Conservation (phyloP, 331 rosid species). For the Dryas integrifolia region DNA sequence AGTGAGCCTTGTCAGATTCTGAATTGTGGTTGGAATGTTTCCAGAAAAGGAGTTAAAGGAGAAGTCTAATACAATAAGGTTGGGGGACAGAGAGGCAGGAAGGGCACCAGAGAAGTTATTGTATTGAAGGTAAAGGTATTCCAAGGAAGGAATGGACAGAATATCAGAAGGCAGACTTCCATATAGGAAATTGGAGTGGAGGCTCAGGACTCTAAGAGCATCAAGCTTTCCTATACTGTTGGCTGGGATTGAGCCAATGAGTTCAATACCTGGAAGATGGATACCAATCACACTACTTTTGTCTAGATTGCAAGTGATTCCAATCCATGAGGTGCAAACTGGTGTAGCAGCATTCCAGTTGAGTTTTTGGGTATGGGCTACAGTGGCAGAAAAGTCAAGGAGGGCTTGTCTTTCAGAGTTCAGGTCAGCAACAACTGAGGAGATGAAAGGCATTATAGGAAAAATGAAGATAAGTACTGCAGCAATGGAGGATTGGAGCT, state of each 20-base stretch:
- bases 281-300: slow-evolving; percentile 50
- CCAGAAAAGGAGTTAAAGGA: slow-evolving; percentile 67
- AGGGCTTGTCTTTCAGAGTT: slow-evolving; percentile 66
- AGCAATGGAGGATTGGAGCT: slow-evolving; percentile 36
- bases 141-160: slow-evolving; percentile 57
- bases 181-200: slow-evolving; percentile 62
- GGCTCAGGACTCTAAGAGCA: slow-evolving; percentile 63
- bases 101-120: slow-evolving; percentile 62
- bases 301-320: slow-evolving; percentile 55
- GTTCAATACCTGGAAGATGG: slow-evolving; percentile 67
- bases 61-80: slow-evolving; percentile 51
- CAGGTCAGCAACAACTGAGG: slow-evolving; percentile 45
- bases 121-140: slow-evolving; percentile 53
- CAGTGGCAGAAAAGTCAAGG: slow-evolving; percentile 47
- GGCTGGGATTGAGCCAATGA: slow-evolving; percentile 54
- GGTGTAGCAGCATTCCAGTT: slow-evolving; percentile 58
- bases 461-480: slow-evolving; percentile 34
- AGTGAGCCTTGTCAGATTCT: slow-evolving; percentile 55
- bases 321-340: slow-evolving; percentile 67
- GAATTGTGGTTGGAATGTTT: slow-evolving; percentile 46
- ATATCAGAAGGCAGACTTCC: slow-evolving; percentile 67
- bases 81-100: slow-evolving; percentile 55
- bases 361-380: slow-evolving; percentile 54
- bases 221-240: slow-evolving; percentile 58
- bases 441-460: slow-evolving; percentile 20